phyloP scores from a whole-genome alignment of 2,329 filamentous ascomycete species.

The Colletotrichum tropicale region DNA sequence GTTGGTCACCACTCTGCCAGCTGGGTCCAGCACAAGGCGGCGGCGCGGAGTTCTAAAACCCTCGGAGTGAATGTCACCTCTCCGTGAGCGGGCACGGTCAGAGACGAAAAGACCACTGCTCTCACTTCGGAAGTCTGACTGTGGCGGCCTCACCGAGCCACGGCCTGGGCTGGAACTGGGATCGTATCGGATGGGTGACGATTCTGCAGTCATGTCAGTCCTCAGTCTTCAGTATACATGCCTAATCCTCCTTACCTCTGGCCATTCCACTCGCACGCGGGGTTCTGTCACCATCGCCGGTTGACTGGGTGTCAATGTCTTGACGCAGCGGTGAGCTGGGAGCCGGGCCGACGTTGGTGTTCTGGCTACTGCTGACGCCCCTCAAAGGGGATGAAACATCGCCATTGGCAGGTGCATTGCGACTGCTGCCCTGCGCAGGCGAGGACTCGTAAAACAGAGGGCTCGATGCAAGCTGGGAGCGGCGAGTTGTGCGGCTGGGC shows the following conservation, averaged over 20 bases:
- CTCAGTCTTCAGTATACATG: neutral
- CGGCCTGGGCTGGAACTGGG: conserved; percentile 87
- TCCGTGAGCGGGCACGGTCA: conserved; percentile 67
- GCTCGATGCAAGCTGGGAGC: conserved; percentile 70
- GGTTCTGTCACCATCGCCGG: conserved; percentile 65
- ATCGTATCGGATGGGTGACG: conserved; percentile 90
- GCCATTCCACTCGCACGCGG: conserved; percentile 69
- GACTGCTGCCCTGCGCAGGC: conserved; percentile 31
- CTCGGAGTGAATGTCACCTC: conserved; percentile 89
- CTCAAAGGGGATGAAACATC: conserved; percentile 59
- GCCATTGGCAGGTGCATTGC: conserved; percentile 33
- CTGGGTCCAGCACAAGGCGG: conserved; percentile 64
- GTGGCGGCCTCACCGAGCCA: conserved; percentile 55
- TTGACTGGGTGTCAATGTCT: conserved; percentile 61
- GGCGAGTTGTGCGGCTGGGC: conserved; percentile 47
- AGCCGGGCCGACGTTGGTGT: conserved; percentile 42
- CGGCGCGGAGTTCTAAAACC: conserved; percentile 62
- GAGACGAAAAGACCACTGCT: conserved; percentile 85
- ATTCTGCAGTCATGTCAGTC: conserved; percentile 61
- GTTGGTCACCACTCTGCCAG: conserved; percentile 62
- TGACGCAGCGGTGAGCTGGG: conserved; percentile 67
- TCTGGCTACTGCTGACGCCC: conserved; percentile 63
- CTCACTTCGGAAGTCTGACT: conserved; percentile 79
- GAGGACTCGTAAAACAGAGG: conserved; percentile 77
- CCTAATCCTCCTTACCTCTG: conserved; percentile 58